These are phyloP conservation scores for Phaeoacremonium minimum DNA, from an alignment of 2,329 filamentous ascomycete species.

Conservation along the genomic window DNA sequence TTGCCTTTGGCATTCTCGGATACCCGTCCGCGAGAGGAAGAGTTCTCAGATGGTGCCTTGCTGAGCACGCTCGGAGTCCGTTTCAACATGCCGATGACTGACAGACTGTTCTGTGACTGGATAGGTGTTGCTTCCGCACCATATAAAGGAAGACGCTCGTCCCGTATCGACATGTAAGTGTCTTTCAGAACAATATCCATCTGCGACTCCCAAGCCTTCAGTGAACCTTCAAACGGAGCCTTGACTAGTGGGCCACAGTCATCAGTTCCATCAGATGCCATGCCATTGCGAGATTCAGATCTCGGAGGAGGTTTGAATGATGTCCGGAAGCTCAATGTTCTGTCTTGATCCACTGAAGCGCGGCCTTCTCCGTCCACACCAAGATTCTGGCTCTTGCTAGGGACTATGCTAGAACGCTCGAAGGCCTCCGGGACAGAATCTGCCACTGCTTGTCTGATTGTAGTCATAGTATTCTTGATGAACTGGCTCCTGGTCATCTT, in stretches of 20 bases:
- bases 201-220: constrained; percentile 82
- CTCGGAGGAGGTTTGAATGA: constrained; percentile 49
- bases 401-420: constrained; percentile 52
- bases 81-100: constrained; percentile 73
- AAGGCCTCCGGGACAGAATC: constrained; percentile 69
- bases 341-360: constrained; percentile 29
- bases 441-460: constrained; percentile 70
- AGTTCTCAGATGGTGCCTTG: constrained; percentile 83
- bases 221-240: constrained; percentile 66
- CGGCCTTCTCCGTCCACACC: constrained; percentile 25
- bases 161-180: constrained; percentile 85
- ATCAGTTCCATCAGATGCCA: constrained; percentile 36
- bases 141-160: constrained; percentile 81
- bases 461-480: constrained; percentile 92
- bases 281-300: constrained; percentile 35
- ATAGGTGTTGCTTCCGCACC: constrained; percentile 54
- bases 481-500: constrained; percentile 97
- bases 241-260: constrained; percentile 75
- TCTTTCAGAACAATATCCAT: constrained; percentile 88
- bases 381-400: constrained; percentile 27
- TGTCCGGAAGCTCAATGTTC: constrained; percentile 33
- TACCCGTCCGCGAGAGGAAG: constrained; percentile 66
- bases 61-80: constrained; percentile 87
- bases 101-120: constrained; percentile 57
- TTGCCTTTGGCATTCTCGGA: constrained; percentile 49